Conservation (phyloP, 768 basidiomycete genomes). For the Boletus insuetus region DNA sequence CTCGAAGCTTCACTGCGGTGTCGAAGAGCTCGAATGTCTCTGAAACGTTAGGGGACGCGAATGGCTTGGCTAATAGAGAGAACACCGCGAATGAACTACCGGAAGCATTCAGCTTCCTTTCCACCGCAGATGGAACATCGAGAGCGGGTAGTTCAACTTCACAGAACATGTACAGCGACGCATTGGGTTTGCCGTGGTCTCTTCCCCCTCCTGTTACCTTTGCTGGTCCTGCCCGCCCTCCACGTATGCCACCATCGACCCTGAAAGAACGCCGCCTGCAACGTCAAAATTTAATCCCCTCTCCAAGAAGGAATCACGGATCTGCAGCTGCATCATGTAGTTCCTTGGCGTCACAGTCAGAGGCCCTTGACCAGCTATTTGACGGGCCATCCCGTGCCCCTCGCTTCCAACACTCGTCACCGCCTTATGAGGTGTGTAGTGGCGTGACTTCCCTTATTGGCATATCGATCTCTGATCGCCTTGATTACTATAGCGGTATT, state of each 20-base stretch:
- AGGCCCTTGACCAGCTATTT: constrained; percentile 38
- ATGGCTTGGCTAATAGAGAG: constrained; percentile 35
- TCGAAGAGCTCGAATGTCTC: too few relatives aligned
- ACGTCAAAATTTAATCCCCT: constrained; percentile 5
- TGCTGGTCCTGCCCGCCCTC: constrained; percentile 47
- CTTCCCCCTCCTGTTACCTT: constrained; percentile 46
- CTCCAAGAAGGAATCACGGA: constrained; percentile 1
- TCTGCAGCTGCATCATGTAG: constrained; percentile 1
- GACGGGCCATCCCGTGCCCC: constrained; percentile 44
- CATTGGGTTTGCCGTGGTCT: constrained; percentile 24
- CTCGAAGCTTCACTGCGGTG: too few relatives aligned
- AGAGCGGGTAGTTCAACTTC: constrained; percentile 6
- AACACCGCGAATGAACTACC: constrained; percentile 24
- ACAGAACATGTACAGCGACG: constrained; percentile 2
- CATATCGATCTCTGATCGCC: not conserved
- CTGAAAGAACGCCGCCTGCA: constrained; percentile 10
- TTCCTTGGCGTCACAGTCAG: constrained; percentile 25
- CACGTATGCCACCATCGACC: constrained; percentile 17
- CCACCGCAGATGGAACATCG: constrained; percentile 4
- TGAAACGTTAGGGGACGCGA: too few relatives aligned
- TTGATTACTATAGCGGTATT: not conserved
- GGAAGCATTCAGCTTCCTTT: not conserved
- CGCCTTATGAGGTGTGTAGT: constrained; percentile 16
- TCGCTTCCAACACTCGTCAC: constrained; percentile 14
- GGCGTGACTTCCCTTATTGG: not conserved